phyloP scores from a whole-genome alignment of 495 filamentous ascomycete genomes.

The Apiosordaria backusii region DNA sequence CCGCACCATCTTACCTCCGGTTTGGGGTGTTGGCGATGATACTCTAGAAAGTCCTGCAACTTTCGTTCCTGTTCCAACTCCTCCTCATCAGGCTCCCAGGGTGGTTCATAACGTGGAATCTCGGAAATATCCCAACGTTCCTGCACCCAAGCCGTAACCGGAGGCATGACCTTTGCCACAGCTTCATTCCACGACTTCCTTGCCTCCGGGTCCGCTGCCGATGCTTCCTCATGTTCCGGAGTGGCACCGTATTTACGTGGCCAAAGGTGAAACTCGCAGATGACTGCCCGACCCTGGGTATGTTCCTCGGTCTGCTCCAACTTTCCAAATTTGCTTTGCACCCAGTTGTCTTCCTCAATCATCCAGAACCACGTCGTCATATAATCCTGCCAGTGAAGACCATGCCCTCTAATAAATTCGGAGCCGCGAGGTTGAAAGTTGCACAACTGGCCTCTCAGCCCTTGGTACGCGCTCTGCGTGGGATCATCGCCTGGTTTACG shows the following conservation, averaged over 20 bases:
- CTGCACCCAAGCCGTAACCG: slow-evolving; percentile 27
- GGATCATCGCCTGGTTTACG: not conserved
- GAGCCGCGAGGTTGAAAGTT: not conserved
- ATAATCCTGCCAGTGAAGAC: not conserved
- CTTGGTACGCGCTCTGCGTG: not conserved
- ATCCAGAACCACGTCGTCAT: not conserved
- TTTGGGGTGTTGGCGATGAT: not conserved
- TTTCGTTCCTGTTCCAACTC: not conserved
- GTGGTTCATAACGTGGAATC: slow-evolving; percentile 11
- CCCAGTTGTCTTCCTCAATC: not conserved
- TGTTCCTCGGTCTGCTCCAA: slow-evolving; percentile 7
- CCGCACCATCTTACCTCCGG: not conserved
- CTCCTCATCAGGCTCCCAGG: slow-evolving; percentile 13
- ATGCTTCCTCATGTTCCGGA: slow-evolving; percentile 20
- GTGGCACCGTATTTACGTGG: slow-evolving; percentile 4
- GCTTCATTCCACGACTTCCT: slow-evolving; percentile 25
- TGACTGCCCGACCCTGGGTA: slow-evolving; percentile 11
- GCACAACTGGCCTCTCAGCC: not conserved
- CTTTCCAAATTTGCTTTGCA: not conserved
- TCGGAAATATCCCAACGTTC: slow-evolving; percentile 27
- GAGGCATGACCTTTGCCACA: slow-evolving; percentile 26
- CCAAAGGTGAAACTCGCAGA: slow-evolving; percentile 26
- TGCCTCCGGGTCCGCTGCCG: slow-evolving; percentile 15
- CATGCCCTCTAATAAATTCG: not conserved
- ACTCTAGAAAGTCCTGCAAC: not conserved